Evolutionary conservation across 352 stramenopile genomes (phyloP), one percentile per base, ranked within the genome.

Genomic region (Pythium volutum): DNA sequence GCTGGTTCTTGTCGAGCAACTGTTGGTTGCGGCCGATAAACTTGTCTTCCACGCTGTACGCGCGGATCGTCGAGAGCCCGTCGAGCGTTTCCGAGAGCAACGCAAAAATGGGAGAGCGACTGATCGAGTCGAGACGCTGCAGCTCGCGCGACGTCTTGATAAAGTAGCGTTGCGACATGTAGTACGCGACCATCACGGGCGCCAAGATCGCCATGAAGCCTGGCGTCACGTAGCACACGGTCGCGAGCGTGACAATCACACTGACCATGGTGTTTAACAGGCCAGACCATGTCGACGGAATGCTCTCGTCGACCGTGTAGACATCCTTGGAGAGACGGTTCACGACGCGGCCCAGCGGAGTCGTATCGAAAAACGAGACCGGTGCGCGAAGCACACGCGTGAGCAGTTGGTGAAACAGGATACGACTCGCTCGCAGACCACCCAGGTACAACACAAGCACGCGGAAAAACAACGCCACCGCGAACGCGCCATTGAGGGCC

Each of bases 41-140:
- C 36, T 81, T 69, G 23, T 65, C 59, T 46, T 87, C 79, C 4
- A 72, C 79, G 38, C 57, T 65, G 53, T 83, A 96, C 0, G 88
- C 84, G 62, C 96, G 89, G 29, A 99, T 98, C 3, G 93, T 99
- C 4, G 91, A 67, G 15, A 99, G 79, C n/a, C 97, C 97, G 56
- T 93, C 87, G 9, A 99, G 73, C 36, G 85, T 98, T 76, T 99
- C 96, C 0, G 88, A 89, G 22, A 99, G 73, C 64, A 98, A 71
- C 14, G 89, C 85, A 71, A 98, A 99, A 22, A 99, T 90, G 16
- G 97, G 97, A 36, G 91, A 90, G 39, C 81, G 80, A 48, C 73
- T 88, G 64, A 98, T 87, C 8, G 91, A 97, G 68, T 99, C 97
- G 29, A 99, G 79, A 42, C 97, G 87, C 76, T 99, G 97, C 4